Evolutionary conservation across 169 alveolate species (phyloP), one percentile per base, ranked within the genome.

Genomic region (Prorocentrum cordatum): DNA sequence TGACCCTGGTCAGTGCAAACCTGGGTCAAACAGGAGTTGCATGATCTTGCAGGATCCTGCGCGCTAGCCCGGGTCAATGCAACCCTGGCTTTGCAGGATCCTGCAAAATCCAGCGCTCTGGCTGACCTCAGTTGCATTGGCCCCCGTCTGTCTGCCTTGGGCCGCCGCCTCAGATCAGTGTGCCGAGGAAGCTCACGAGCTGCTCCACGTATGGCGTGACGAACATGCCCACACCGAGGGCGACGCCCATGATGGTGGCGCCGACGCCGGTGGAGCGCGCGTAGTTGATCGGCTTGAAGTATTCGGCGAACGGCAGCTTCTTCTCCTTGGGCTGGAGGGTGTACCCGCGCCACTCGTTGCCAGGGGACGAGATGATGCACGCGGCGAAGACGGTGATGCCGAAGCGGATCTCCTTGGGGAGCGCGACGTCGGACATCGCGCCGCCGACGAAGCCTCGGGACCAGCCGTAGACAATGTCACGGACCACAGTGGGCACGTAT

Each of bases 311-410:
- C 3, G 87, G 87, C 66, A 79, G 77, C 89, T 75, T 79, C 87
- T 77, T 77, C 45, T 79, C 89, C 75, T 58, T 58, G 26, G 72
- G 89, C 66, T 79, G 89, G 66, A 79, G 64, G 35, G 89, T 79
- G 47, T 18, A 79, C 32, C 89, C 89, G 20, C 89, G 89, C 89
- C 89, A 79, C 64, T 79, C 89, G 35, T 79, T 79, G 89, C 89
- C 58, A 5, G 89, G 89, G 2, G 89, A 79, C 66, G 89, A 79
- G 77, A 79, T 79, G 77, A 79, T 59, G 89, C 89, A 75, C 4
- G 73, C 71, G 18, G 72, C 70, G 59, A 75, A 58, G 32, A 75
- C 87, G 0, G 72, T 58, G 72, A 62, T 64, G 47, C 50, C 50
- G 66, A 75, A 32, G 73, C 35, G 35, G 50, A 36, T 16, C 22